phyloP scores from a whole-genome alignment of 1,139 yeast genomes.

The Pneumocystis murina region DNA sequence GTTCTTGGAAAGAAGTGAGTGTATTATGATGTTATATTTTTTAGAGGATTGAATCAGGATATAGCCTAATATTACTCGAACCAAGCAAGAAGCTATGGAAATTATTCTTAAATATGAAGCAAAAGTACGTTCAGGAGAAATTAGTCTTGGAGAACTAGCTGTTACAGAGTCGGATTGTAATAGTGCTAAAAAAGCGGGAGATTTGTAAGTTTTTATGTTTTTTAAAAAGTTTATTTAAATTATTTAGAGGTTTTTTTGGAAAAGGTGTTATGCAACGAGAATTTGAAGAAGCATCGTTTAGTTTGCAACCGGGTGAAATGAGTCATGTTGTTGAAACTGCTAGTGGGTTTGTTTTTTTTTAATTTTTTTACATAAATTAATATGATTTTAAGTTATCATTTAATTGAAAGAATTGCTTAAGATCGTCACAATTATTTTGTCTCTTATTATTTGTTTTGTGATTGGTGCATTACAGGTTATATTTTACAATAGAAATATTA shows the following conservation, averaged over 20 bases:
- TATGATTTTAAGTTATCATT: neutral
- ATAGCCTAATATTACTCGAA: constrained; percentile 42
- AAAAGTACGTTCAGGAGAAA: constrained; percentile 54
- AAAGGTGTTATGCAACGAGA: constrained; percentile 90
- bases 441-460: neutral
- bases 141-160: constrained; percentile 58
- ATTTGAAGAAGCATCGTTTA: constrained; percentile 79
- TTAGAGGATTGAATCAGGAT: neutral
- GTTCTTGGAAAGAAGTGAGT: constrained; percentile 66
- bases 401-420: neutral
- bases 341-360: constrained; percentile 37
- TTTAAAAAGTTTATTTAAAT: neutral
- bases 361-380: neutral
- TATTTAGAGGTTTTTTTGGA: constrained; percentile 50
- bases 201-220: constrained; percentile 28
- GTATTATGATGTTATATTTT: neutral
- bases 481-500: neutral
- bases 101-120: constrained; percentile 45
- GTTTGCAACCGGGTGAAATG: constrained; percentile 64
- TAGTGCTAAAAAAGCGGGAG: constrained; percentile 79
- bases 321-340: constrained; percentile 77
- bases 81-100: constrained; percentile 71
- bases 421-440: neutral
- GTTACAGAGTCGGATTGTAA: constrained; percentile 76
- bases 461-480: neutral